Conservation (phyloP, 768 basidiomycete genomes). For the Amanita thiersii region DNA sequence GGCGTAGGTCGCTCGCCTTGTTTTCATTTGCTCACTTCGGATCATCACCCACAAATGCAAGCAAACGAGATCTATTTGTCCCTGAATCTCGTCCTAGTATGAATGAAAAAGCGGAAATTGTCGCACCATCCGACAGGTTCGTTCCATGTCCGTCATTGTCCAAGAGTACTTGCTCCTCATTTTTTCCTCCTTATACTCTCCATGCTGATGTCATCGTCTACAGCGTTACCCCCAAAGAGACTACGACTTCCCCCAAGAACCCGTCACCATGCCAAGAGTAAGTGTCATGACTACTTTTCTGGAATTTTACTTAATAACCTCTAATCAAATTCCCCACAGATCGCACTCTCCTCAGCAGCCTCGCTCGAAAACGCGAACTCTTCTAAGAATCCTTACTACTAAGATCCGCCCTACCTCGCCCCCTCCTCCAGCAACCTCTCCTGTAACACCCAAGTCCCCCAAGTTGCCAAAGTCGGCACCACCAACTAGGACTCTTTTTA, state of each 20-base stretch:
- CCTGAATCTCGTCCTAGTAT: neutral
- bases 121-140: neutral
- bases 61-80: neutral
- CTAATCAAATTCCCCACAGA: constrained; percentile 3
- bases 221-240: neutral
- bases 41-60: neutral
- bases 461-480: constrained; percentile 3
- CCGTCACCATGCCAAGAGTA: neutral
- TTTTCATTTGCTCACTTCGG: neutral
- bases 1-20: neutral
- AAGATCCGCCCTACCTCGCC: constrained; percentile 16
- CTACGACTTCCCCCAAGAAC: neutral
- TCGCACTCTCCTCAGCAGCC: constrained; percentile 11
- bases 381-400: constrained; percentile 25
- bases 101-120: neutral
- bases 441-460: constrained; percentile 7
- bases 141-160: neutral
- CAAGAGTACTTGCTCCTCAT: neutral
- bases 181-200: neutral
- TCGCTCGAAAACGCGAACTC: constrained; percentile 20
- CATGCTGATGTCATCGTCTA: neutral
- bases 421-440: constrained; percentile 4
- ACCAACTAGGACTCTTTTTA: neutral
- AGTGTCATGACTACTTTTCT: neutral
- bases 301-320: constrained; percentile 5